phyloP scores from a whole-genome alignment of 768 basidiomycete genomes.

The Kwoniella bestiolae region DNA sequence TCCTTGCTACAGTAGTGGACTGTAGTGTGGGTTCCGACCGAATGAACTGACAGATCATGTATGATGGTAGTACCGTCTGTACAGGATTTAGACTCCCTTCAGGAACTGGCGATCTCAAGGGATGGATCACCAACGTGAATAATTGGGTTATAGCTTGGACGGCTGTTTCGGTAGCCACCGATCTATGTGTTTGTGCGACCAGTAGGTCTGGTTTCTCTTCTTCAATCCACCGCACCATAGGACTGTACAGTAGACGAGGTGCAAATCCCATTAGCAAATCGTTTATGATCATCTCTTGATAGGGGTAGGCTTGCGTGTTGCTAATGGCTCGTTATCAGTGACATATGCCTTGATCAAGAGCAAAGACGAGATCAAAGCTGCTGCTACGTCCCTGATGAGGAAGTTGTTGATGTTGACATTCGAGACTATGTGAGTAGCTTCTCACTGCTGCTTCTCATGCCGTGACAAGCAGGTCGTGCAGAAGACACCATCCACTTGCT shows the following conservation, averaged over 20 bases:
- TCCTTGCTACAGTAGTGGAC: too few relatives aligned
- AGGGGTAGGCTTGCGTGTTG: background rate
- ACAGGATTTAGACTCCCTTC: conserved; percentile 9
- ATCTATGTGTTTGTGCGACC: conserved; percentile 10
- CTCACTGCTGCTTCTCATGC: too few relatives aligned
- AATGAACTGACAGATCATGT: background rate
- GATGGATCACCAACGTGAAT: conserved; percentile 8
- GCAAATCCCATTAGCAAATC: too few relatives aligned
- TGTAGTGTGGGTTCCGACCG: too few relatives aligned
- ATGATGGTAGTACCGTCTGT: conserved; percentile 10
- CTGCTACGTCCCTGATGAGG: conserved; percentile 12
- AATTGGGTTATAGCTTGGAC: conserved; percentile 20
- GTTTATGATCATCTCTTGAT: too few relatives aligned
- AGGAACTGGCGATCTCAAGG: background rate
- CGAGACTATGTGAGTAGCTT: conserved; percentile 22
- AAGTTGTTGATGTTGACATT: conserved; percentile 20
- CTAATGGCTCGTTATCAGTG: conserved; percentile 10
- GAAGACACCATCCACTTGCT: background rate
- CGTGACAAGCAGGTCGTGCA: too few relatives aligned
- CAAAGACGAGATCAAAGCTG: conserved; percentile 18
- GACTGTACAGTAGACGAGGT: too few relatives aligned
- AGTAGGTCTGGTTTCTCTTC: conserved; percentile 1
- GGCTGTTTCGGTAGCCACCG: conserved; percentile 6
- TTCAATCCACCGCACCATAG: background rate
- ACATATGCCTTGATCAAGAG: conserved; percentile 14